A percentile compares a stretch with the other conserved stretches of the same genome.
Conservation (phyloP, 495 filamentous ascomycete genomes). For the Talaromyces ruber region DNA sequence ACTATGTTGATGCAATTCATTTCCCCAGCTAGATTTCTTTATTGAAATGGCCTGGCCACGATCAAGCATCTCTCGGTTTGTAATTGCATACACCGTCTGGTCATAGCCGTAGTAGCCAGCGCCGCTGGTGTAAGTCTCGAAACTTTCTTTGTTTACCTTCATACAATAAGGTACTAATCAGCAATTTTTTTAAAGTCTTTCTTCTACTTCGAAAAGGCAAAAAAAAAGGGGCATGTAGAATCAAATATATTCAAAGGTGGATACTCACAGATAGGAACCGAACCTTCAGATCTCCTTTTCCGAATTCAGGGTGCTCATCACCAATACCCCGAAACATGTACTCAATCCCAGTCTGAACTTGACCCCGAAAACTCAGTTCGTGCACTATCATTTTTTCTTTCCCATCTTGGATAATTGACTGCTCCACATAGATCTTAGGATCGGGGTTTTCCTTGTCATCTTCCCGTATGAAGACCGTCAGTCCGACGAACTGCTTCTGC, state of each 20-base stretch:
- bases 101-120: conserved; percentile 13
- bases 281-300: background rate
- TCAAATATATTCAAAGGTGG: background rate
- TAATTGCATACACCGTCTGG: background rate
- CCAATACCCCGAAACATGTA: background rate
- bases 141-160: background rate
- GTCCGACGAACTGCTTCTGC: background rate
- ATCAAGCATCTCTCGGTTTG: background rate
- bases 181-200: too few relatives aligned
- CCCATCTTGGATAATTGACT: background rate
- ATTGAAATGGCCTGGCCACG: background rate
- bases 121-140: conserved; percentile 3
- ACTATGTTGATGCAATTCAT: background rate
- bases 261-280: background rate
- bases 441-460: background rate
- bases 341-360: background rate
- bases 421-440: background rate
- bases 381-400: background rate
- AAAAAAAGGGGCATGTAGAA: background rate
- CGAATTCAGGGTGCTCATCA: background rate
- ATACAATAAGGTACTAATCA: background rate
- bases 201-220: too few relatives aligned
- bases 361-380: background rate
- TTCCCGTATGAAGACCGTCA: background rate
- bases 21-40: background rate